phyloP scores from a whole-genome alignment of 2,329 filamentous ascomycete genomes.

The Colletotrichum spaethianum region DNA sequence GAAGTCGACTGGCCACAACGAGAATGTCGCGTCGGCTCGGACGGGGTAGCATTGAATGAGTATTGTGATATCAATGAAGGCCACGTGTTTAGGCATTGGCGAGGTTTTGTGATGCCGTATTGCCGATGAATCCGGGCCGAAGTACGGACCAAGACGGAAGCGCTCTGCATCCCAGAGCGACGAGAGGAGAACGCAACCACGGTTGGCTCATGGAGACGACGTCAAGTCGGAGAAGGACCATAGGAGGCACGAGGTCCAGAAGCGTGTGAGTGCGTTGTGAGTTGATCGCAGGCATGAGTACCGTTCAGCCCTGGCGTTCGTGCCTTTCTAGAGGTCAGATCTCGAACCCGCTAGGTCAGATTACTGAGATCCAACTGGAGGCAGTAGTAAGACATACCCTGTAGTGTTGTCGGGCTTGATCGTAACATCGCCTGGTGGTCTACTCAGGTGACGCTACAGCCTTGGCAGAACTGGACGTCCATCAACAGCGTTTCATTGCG shows the following conservation, averaged over 20 bases:
- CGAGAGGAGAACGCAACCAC: not conserved
- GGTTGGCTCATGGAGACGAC: not conserved
- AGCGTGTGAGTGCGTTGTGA: not conserved
- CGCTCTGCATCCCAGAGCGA: not conserved
- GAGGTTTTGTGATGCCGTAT: not conserved
- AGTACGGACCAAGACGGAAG: not conserved
- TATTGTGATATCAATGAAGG: not conserved
- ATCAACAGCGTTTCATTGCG: conserved; percentile 3
- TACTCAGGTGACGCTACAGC: not conserved
- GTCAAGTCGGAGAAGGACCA: not conserved
- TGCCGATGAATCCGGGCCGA: conserved; percentile 6
- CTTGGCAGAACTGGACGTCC: conserved; percentile 1
- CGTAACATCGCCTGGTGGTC: not conserved
- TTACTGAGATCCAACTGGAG: not conserved
- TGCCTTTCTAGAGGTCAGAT: too few species aligned
- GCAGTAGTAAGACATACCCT: not conserved
- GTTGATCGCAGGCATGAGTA: too few species aligned
- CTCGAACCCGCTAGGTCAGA: not conserved
- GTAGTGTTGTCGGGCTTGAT: too few species aligned
- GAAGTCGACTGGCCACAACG: not conserved
- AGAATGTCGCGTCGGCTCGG: not conserved
- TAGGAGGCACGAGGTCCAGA: not conserved
- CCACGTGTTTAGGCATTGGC: conserved; percentile 6
- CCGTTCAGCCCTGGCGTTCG: too few species aligned
- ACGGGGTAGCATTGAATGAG: not conserved